phyloP scores from a whole-genome alignment of 106 monocot species.

The Allium sativum region DNA sequence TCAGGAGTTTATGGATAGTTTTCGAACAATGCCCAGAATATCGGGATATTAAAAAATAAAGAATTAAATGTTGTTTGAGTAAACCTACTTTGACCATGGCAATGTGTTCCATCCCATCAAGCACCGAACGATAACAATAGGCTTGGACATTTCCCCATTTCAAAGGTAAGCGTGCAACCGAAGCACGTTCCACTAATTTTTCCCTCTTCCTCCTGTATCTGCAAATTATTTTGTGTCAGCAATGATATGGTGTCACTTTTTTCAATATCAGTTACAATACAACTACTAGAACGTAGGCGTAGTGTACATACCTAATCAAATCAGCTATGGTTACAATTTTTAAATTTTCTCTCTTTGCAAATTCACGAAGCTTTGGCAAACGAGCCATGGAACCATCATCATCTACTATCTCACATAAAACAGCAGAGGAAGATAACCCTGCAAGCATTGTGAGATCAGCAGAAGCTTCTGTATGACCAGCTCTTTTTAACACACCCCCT shows the following conservation, averaged over 20 bases:
- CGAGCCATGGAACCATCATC: constrained; percentile 92
- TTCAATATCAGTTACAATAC: not conserved
- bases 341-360: constrained; percentile 67
- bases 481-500: constrained; percentile 93
- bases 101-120: constrained; percentile 96
- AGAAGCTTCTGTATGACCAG: constrained; percentile 95
- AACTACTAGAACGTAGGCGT: not conserved
- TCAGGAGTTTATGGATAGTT: no score
- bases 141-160: constrained; percentile 65
- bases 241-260: not conserved
- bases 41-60: no score
- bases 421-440: constrained; percentile 61
- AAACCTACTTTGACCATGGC: constrained; percentile 86
- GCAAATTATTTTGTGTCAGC: constrained; percentile 12
- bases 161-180: constrained; percentile 60
- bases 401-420: constrained; percentile 88
- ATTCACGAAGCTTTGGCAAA: constrained; percentile 70
- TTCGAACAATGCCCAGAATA: no score
- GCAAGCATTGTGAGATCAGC: constrained; percentile 80
- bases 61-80: no score
- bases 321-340: constrained; percentile 94
- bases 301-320: constrained; percentile 53
- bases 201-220: constrained; percentile 95
- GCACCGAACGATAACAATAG: constrained; percentile 75
- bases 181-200: constrained; percentile 66